Evolutionary conservation across 768 basidiomycete species (phyloP), one percentile per base, ranked within the genome.

Genomic region (Serendipita sp.): DNA sequence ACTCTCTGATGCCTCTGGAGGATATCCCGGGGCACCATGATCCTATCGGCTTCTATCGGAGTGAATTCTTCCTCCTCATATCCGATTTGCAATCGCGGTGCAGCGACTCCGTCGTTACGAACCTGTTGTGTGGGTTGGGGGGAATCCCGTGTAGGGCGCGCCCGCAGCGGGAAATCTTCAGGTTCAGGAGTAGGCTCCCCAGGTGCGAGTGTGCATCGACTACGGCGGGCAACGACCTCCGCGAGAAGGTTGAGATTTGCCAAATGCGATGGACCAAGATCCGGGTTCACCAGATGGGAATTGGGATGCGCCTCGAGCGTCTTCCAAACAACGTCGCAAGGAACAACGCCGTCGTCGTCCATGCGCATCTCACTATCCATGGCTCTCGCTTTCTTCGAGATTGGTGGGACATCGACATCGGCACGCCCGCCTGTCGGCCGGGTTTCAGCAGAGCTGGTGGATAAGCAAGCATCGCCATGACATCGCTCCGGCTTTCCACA

Each of bases 301-400:
- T 91, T 93, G 1, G 92, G 92, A 72, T 95, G 92, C 11, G 83
- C 81, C 73, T 92, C 91, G 65, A 94, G 77, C 66, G 83, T 83
- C 30, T 80, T 81, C 88, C 90, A 93, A 5, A 90, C 90, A 62
- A 84, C 82, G 69, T 85, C 85, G 62, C 87, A 89, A 20, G 89
- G 81, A 38, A 92, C 85, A 4, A 80, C 83, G 61, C 84, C 82
- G 24, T 72, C 62, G 42, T 68, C 61, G 34, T 67, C 67, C 41
- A 63, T 58, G 3, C 61, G 45, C n/a, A 48, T 48, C 11, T 58
- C 53, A 30, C 9, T 38, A 28, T 60, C 60, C 13, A 44, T 50
- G 16, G 64, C 60, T 38, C 34, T 34, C 30, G 34, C 51, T 17
- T 24, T 53, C 20, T 50, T 42, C 16, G 31, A 45, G 42, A 42